Conservation (phyloP, 2,329 filamentous ascomycete genomes). For the Cordyceps fumosorosea region DNA sequence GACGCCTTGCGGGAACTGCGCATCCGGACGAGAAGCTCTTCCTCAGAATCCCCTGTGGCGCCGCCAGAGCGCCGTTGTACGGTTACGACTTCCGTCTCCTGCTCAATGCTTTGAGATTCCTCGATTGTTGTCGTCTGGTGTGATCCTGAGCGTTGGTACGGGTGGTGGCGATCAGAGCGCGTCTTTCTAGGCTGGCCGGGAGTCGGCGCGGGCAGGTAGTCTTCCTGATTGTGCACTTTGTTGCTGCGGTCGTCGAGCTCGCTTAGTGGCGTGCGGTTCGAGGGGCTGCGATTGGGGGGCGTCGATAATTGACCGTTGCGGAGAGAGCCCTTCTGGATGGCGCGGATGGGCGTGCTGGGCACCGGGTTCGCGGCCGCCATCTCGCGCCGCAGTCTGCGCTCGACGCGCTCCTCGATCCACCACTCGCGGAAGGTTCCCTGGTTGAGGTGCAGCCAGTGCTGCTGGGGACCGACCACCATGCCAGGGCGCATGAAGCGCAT, state of each 20-base stretch:
- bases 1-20: constrained; percentile 59
- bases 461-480: constrained; percentile 97
- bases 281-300: constrained; percentile 71
- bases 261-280: constrained; percentile 77
- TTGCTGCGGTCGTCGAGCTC: constrained; percentile 80
- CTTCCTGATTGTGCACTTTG: constrained; percentile 66
- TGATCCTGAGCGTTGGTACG: constrained; percentile 56
- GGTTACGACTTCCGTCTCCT: constrained; percentile 55
- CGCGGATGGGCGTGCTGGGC: constrained; percentile 55
- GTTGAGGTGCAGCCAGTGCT: constrained; percentile 98
- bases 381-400: constrained; percentile 58
- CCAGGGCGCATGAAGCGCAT: constrained; percentile 99
- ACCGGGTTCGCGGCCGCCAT: constrained; percentile 41
- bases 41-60: constrained; percentile 63
- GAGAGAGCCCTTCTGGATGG: constrained; percentile 52
- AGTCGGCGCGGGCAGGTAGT: constrained; percentile 89
- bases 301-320: constrained; percentile 70
- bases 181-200: constrained; percentile 92
- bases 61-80: constrained; percentile 53
- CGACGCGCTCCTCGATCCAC: constrained; percentile 87
- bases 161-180: constrained; percentile 68
- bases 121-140: constrained; percentile 32
- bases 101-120: constrained; percentile 46
- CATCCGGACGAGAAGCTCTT: constrained; percentile 75
- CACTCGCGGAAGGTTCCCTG: constrained; percentile 97